Conservation (phyloP, 495 filamentous ascomycete species). For the Pseudevernia furfuracea region DNA sequence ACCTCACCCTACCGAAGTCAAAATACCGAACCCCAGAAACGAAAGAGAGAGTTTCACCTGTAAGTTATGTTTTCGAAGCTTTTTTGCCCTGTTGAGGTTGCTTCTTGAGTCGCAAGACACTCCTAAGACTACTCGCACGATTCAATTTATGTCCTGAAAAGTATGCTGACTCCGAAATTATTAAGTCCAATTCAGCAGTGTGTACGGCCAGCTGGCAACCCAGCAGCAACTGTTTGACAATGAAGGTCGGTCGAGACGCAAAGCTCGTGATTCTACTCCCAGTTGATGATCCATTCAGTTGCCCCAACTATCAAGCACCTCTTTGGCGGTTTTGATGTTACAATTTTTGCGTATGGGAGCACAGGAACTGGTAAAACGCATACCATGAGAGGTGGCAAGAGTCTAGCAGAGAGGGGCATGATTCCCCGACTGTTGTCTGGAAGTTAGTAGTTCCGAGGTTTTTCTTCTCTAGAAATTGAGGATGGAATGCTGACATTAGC, state of each 20-base stretch:
- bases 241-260: constrained; percentile 52
- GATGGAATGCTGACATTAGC: constrained; percentile 21
- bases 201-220: constrained; percentile 69
- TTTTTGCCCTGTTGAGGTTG: too few species aligned
- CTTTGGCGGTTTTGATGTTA: constrained; percentile 89
- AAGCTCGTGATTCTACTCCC: neutral
- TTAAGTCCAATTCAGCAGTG: constrained; percentile 92
- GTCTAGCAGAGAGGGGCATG: constrained; percentile 78
- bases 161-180: too few species aligned
- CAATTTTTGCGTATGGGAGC: constrained; percentile 91
- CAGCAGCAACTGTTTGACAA: constrained; percentile 83
- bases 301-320: constrained; percentile 76
- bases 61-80: too few species aligned
- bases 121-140: too few species aligned
- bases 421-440: constrained; percentile 83
- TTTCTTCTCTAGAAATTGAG: neutral
- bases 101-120: too few species aligned
- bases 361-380: constrained; percentile 97
- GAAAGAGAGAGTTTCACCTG: constrained; percentile 82
- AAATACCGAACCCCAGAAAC: constrained; percentile 93
- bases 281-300: constrained; percentile 41
- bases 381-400: constrained; percentile 93
- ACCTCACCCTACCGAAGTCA: constrained; percentile 60
- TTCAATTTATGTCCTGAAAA: too few species aligned
- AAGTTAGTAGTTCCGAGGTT: neutral